Evolutionary conservation across 495 filamentous ascomycete genomes (phyloP).

Genomic region (Podospora didyma): DNA sequence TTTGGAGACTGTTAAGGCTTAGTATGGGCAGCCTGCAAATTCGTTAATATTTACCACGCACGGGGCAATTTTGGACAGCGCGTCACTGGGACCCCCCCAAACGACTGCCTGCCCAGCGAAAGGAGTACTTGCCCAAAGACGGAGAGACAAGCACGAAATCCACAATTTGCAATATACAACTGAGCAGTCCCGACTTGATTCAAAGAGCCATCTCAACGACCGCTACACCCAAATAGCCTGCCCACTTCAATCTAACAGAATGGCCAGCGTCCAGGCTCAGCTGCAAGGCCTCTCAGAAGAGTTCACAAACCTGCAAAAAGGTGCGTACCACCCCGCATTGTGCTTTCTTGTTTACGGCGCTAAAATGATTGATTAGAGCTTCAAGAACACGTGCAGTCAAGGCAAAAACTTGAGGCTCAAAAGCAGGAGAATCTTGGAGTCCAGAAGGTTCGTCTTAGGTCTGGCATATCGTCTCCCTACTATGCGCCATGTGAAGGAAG

Average conservation of each 20-base stretch:
- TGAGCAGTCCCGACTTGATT: background rate
- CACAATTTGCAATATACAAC: background rate
- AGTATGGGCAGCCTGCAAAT: too few relatives aligned
- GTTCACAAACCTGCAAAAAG: constrained; percentile 80
- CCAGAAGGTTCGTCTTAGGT: constrained; percentile 56
- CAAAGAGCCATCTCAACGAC: too few relatives aligned
- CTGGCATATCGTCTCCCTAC: too few relatives aligned
- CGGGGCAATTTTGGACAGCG: background rate
- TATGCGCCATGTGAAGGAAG: background rate
- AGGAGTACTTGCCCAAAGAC: background rate
- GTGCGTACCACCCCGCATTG: constrained; percentile 32
- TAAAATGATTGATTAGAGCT: constrained; percentile 57
- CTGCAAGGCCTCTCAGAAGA: constrained; percentile 83
- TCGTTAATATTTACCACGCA: constrained; percentile 1
- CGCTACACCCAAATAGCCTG: background rate
- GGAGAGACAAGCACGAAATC: background rate
- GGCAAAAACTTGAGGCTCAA: constrained; percentile 91
- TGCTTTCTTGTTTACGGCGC: background rate
- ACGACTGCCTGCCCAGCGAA: background rate
- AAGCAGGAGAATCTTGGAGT: constrained; percentile 88
- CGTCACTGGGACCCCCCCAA: background rate
- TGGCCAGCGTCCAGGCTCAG: constrained; percentile 50
- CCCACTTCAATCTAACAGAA: constrained; percentile 13
- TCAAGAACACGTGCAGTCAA: constrained; percentile 66
- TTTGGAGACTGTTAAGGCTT: constrained; percentile 7